Conservation (phyloP, 176 grass and related monocot genomes). For the Aechmea fasciata region DNA sequence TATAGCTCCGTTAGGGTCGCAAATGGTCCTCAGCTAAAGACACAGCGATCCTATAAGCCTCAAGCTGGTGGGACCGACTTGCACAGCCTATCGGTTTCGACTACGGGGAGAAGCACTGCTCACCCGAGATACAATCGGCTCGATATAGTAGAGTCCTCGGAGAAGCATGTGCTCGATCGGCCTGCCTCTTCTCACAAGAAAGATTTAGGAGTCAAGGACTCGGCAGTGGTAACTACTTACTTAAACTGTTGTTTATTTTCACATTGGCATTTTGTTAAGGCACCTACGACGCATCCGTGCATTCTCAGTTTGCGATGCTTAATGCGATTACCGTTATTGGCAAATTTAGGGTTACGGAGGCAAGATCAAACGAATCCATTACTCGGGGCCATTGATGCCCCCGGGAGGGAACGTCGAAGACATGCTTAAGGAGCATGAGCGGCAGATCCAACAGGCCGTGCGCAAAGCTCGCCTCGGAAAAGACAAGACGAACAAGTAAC, state of each 20-base stretch:
- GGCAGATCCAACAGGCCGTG: slow-evolving; percentile 76
- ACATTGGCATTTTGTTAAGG: no score
- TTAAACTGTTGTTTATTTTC: not conserved
- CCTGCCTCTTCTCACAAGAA: slow-evolving; percentile 10
- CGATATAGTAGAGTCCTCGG: slow-evolving; percentile 8
- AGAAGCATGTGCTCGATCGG: slow-evolving; percentile 31
- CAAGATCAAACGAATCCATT: slow-evolving; percentile 66
- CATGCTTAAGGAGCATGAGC: slow-evolving; percentile 84
- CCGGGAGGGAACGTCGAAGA: slow-evolving; percentile 71
- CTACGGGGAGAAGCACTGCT: slow-evolving; percentile 14
- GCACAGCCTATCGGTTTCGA: not conserved
- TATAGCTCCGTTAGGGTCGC: slow-evolving; percentile 45
- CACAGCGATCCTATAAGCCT: slow-evolving; percentile 41
- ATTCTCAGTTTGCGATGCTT: slow-evolving; percentile 7
- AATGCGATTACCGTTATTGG: not conserved
- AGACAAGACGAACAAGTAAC: slow-evolving; percentile 14
- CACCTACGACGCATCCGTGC: not conserved
- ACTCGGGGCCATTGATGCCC: slow-evolving; percentile 70
- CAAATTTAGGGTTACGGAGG: slow-evolving; percentile 36
- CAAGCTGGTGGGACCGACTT: slow-evolving; percentile 7
- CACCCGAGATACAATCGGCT: slow-evolving; percentile 21
- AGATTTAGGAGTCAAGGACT: slow-evolving; percentile 11
- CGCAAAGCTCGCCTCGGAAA: slow-evolving; percentile 60
- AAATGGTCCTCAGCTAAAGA: slow-evolving; percentile 29
- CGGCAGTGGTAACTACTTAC: slow-evolving; percentile 19